Conservation (phyloP, 108 stramenopile species). For the Nitzschia putrida region DNA sequence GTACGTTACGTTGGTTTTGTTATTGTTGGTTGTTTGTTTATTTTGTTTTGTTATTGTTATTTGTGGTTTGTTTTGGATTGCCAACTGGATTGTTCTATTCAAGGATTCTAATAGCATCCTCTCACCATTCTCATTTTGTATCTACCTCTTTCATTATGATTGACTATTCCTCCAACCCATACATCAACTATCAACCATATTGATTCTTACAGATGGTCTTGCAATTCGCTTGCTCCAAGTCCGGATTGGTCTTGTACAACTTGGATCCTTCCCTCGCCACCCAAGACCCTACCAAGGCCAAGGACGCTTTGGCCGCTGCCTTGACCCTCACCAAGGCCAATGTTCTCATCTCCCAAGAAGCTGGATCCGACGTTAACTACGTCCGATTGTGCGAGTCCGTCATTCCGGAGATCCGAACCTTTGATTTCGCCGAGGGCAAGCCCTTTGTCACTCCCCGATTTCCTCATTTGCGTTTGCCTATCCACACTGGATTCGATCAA, state of each 20-base stretch:
- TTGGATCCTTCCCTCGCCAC: conserved; percentile 75
- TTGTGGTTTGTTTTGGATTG: not conserved
- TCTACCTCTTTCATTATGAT: conserved; percentile 2
- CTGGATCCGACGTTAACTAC: conserved; percentile 82
- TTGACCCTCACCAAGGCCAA: conserved; percentile 82
- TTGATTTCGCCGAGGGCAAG: conserved; percentile 76
- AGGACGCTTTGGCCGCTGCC: conserved; percentile 65
- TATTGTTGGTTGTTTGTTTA: not conserved
- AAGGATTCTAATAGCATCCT: too few relatives aligned
- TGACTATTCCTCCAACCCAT: too few relatives aligned
- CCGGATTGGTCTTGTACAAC: conserved; percentile 78
- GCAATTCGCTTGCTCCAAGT: conserved; percentile 90
- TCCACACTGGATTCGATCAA: conserved; percentile 88
- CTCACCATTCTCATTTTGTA: not conserved
- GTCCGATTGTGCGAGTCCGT: conserved; percentile 65
- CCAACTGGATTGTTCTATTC: not conserved
- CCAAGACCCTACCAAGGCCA: conserved; percentile 60
- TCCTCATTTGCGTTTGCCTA: conserved; percentile 78
- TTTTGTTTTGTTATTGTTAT: not conserved
- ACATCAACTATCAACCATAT: too few relatives aligned
- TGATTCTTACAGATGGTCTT: conserved; percentile 84
- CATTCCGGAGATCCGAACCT: conserved; percentile 79
- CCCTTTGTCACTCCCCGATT: conserved; percentile 86
- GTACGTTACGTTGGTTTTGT: conserved; percentile 46
- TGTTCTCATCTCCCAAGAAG: conserved; percentile 80